A percentile compares a stretch with the other conserved stretches of the same genome.
Evolutionary conservation across 345 rosid genomes (phyloP).

Genomic region (Ailanthus altissimus): DNA sequence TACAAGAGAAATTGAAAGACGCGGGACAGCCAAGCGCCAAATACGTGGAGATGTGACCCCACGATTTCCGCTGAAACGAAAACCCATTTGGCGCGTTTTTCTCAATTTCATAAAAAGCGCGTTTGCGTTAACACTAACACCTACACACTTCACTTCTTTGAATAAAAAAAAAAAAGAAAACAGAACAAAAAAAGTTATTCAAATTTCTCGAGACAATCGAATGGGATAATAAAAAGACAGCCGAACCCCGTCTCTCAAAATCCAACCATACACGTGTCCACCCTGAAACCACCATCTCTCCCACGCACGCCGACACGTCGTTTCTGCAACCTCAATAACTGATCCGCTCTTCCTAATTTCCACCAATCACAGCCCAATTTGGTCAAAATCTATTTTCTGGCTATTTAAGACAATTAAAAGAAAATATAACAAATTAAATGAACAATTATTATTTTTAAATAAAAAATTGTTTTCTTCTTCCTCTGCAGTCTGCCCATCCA

Average conservation of each 20-base stretch:
- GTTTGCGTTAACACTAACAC: background rate
- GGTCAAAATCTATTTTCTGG: conserved; percentile 6
- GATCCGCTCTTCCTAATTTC: background rate
- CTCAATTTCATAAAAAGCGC: background rate
- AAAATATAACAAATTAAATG: background rate
- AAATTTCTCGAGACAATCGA: conserved; percentile 28
- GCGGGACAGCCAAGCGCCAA: background rate
- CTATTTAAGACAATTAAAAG: background rate
- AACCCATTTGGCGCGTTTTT: background rate
- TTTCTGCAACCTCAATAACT: background rate
- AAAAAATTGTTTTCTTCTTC: conserved; percentile 16
- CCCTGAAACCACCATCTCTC: background rate
- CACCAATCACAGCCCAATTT: conserved; percentile 17
- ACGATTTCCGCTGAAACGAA: background rate
- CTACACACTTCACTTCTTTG: no score
- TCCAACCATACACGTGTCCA: conserved; percentile 29
- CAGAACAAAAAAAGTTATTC: background rate
- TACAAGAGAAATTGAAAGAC: background rate
- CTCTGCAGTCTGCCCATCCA: conserved; percentile 13
- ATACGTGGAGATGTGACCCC: conserved; percentile 5
- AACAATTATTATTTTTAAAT: background rate
- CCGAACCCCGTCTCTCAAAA: background rate
- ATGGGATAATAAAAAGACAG: conserved; percentile 31
- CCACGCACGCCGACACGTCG: conserved; percentile 20
- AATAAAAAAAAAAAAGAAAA: no score